Conservation (phyloP, 208 protist species). For the Acanthamoeba royreba region DNA sequence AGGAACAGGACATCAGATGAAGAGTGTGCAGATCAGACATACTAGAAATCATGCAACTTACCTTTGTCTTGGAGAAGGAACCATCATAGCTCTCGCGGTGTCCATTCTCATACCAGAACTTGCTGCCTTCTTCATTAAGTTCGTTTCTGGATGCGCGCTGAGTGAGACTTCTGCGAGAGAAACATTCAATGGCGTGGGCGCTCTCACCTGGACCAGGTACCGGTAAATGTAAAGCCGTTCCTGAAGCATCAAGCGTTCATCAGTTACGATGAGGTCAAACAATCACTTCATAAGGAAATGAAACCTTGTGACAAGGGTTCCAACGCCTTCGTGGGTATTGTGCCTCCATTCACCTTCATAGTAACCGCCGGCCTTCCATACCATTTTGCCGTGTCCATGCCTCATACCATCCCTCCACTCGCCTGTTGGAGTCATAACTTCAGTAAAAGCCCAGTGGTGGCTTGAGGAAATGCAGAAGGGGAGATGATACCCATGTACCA, state of each 20-base stretch:
- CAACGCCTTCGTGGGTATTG: not conserved
- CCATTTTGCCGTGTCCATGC: not conserved
- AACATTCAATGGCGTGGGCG: not conserved
- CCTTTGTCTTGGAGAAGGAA: not conserved
- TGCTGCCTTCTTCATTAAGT: not conserved
- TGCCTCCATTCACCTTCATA: not conserved
- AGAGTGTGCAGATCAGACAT: not conserved
- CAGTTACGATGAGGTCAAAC: too few species aligned
- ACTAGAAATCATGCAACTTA: not conserved
- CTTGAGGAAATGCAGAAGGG: not conserved
- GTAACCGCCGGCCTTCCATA: not conserved
- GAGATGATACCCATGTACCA: not conserved
- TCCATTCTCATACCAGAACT: not conserved
- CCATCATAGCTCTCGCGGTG: not conserved
- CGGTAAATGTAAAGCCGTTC: not conserved
- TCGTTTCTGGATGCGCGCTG: not conserved
- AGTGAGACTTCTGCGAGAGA: not conserved
- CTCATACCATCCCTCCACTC: not conserved
- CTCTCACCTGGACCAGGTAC: not conserved
- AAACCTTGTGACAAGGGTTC: not conserved
- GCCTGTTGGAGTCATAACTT: not conserved
- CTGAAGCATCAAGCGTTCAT: not conserved
- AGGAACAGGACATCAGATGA: not conserved
- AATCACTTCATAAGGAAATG: not conserved
- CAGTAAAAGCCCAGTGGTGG: not conserved